Conservation (phyloP, 768 basidiomycete genomes). For the Podaxis pistillaris region DNA sequence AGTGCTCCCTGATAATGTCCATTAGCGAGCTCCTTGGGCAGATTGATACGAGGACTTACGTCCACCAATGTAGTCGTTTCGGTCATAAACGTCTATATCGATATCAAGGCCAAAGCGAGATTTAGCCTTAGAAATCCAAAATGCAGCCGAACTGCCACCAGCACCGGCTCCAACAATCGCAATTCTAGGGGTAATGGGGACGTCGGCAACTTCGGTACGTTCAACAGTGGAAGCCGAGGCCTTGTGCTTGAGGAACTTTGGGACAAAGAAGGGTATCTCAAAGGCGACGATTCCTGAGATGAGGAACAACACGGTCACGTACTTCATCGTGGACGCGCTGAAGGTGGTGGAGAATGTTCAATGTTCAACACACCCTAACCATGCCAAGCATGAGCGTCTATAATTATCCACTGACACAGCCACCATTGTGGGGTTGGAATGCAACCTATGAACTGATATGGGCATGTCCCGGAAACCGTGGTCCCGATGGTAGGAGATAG, state of each 20-base stretch:
- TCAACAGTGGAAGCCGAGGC: constrained; percentile 19
- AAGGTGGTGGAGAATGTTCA: neutral
- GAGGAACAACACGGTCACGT: constrained; percentile 26
- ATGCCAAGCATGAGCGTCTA: neutral
- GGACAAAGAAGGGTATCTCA: constrained; percentile 54
- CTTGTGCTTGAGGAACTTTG: constrained; percentile 45
- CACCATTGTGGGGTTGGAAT: neutral
- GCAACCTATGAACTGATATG: neutral
- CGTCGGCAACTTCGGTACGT: constrained; percentile 14
- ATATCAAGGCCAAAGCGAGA: constrained; percentile 66
- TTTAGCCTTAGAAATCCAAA: constrained; percentile 80
- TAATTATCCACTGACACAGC: neutral
- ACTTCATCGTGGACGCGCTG: constrained; percentile 19
- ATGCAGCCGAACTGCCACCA: constrained; percentile 79
- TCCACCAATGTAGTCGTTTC: constrained; percentile 74
- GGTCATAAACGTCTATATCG: constrained; percentile 85
- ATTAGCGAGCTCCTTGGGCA: neutral
- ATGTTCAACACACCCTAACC: neutral
- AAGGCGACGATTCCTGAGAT: constrained; percentile 35
- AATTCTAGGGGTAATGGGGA: constrained; percentile 48
- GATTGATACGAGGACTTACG: constrained; percentile 50
- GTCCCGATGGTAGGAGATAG: neutral
- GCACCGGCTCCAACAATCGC: constrained; percentile 93
- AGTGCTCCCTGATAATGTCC: constrained; percentile 61
- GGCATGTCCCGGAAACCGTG: neutral